These are phyloP conservation scores for Oryza glumipatula DNA, from an alignment of 176 grass and related monocot species.

Conservation along the genomic window DNA sequence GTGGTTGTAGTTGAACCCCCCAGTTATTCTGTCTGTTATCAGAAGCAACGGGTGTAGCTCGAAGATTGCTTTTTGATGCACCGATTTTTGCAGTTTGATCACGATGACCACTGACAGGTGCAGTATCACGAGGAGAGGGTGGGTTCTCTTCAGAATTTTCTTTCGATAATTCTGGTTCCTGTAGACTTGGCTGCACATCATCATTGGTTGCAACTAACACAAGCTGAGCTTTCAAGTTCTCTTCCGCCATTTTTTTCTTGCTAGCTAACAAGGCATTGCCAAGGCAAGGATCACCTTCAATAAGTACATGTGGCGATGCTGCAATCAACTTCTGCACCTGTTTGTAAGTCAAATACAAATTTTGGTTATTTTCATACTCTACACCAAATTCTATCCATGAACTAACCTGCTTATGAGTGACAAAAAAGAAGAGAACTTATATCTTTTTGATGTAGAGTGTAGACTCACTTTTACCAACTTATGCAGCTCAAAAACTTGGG, in stretches of 20 bases:
- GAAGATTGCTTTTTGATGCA: conserved; percentile 34
- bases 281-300: conserved; percentile 73
- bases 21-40: conserved; percentile 59
- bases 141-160: conserved; percentile 47
- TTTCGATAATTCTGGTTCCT: conserved; percentile 51
- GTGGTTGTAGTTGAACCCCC: conserved; percentile 40
- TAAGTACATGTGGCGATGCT: conserved; percentile 77
- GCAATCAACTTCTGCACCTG: conserved; percentile 93
- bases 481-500: conserved; percentile 97
- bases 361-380: conserved; percentile 16
- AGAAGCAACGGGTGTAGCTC: conserved; percentile 24
- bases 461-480: conserved; percentile 91
- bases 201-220: conserved; percentile 43
- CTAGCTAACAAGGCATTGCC: conserved; percentile 37
- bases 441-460: conserved; percentile 14
- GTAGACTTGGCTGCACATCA: conserved; percentile 35
- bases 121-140: conserved; percentile 51
- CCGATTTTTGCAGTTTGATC: conserved; percentile 29
- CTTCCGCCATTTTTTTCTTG: conserved; percentile 54
- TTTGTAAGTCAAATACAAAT: conserved; percentile 40
- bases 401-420: conserved; percentile 23
- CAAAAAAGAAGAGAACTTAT: neutral
- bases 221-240: conserved; percentile 45
- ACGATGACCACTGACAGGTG: conserved; percentile 12
- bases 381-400: conserved; percentile 10